Evolutionary conservation across 2,329 filamentous ascomycete genomes (phyloP).

Genomic region (Zopfia rhizophila): DNA sequence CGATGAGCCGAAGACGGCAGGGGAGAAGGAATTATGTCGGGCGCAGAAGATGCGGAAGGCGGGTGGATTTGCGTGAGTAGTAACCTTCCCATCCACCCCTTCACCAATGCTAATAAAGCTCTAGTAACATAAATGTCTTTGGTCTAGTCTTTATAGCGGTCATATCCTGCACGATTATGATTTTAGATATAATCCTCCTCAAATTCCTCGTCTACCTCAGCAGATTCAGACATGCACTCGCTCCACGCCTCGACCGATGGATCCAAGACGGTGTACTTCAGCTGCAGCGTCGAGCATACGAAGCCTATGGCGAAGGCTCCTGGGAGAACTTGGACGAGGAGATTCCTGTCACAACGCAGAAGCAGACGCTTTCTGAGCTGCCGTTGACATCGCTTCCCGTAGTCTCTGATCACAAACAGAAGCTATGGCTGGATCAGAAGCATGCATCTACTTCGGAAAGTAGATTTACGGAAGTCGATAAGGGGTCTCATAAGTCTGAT

Average conservation of each 20-base stretch:
- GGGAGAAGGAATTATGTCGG: constrained; percentile 26
- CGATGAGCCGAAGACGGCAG: constrained; percentile 6
- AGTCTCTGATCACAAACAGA: no score
- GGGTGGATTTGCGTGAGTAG: constrained; percentile 30
- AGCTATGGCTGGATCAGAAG: no score
- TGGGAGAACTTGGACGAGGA: constrained; percentile 30
- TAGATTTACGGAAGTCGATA: no score
- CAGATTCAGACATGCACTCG: constrained; percentile 25
- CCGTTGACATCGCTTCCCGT: no score
- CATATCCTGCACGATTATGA: constrained; percentile 20
- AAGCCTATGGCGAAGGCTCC: constrained; percentile 23
- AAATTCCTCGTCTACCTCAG: constrained; percentile 29
- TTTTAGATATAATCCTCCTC: constrained; percentile 27
- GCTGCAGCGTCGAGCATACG: constrained; percentile 36
- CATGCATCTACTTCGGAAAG: no score
- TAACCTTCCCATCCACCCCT: neutral
- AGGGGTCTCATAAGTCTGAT: no score
- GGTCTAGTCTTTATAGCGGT: constrained; percentile 29
- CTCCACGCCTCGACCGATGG: constrained; percentile 36
- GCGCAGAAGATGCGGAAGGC: constrained; percentile 29
- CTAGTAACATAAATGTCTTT: constrained; percentile 36
- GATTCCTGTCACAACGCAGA: constrained; percentile 22
- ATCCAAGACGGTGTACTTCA: constrained; percentile 40
- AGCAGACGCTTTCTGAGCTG: no score
- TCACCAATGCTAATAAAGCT: neutral